Percentiles rank a stretch among this genome's conserved stretches.
phyloP scores from a whole-genome alignment of 148 eudicot species.

The Nepenthes mirabilis region DNA sequence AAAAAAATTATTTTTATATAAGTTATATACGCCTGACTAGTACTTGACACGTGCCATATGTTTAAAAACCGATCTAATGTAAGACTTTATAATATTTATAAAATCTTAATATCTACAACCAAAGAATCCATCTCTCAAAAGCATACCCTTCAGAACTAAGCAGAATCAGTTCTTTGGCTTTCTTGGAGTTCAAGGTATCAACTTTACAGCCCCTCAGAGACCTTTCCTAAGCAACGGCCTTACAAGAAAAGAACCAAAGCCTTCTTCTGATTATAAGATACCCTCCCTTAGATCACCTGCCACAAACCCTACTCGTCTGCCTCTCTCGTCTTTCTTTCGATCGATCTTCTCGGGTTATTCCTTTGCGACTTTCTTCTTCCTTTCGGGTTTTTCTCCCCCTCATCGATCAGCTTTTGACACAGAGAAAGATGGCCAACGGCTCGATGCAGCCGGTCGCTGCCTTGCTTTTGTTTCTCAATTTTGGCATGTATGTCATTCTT shows the following conservation, averaged over 20 bases:
- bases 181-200: not conserved
- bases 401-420: too few relatives aligned
- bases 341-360: not conserved
- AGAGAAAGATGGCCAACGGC: conserved; percentile 32
- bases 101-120: too few relatives aligned
- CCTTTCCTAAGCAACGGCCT: not conserved
- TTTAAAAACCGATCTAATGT: too few relatives aligned
- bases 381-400: too few relatives aligned
- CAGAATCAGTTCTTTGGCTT: not conserved
- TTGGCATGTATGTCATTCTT: conserved; percentile 69
- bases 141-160: too few relatives aligned
- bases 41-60: too few relatives aligned
- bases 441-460: conserved; percentile 38
- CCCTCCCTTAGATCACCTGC: not conserved
- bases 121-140: too few relatives aligned
- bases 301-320: not conserved
- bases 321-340: not conserved
- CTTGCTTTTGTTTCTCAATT: conserved; percentile 63
- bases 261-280: not conserved
- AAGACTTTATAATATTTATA: too few relatives aligned
- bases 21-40: too few relatives aligned
- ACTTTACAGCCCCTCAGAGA: not conserved
- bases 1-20: too few relatives aligned
- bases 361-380: not conserved
- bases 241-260: not conserved